A percentile compares a stretch with the other conserved stretches of the same genome.
These are phyloP conservation scores for Aspergillus baeticus DNA, from an alignment of 495 filamentous ascomycete species.

Conservation along the genomic window DNA sequence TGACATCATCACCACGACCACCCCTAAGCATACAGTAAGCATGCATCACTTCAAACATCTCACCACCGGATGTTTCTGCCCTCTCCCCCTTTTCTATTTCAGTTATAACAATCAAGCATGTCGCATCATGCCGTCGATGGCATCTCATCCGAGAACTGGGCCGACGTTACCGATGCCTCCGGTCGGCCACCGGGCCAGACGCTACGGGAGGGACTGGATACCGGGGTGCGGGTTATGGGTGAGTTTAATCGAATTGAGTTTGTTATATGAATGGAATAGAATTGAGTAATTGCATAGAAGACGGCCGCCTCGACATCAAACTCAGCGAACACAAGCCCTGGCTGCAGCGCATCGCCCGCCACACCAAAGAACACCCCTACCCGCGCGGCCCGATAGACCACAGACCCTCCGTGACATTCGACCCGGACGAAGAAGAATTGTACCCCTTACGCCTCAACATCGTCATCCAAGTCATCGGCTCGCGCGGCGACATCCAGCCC, in stretches of 20 bases:
- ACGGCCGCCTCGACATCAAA: constrained; percentile 74
- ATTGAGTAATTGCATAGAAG: constrained; percentile 29
- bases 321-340: constrained; percentile 64
- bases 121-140: constrained; percentile 7
- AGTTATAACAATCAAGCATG: not conserved
- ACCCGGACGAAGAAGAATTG: constrained; percentile 57
- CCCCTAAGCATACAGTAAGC: no score
- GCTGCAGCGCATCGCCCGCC: constrained; percentile 59
- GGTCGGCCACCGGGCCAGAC: not conserved
- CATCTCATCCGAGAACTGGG: constrained; percentile 9
- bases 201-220: constrained; percentile 16
- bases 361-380: constrained; percentile 62
- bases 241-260: not conserved
- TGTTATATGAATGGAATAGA: not conserved
- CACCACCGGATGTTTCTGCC: no score
- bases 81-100: not conserved
- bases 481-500: constrained; percentile 76
- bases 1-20: not conserved
- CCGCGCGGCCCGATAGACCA: constrained; percentile 31
- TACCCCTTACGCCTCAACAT: constrained; percentile 62
- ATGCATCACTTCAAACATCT: not conserved
- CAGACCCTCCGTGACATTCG: constrained; percentile 2
- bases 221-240: constrained; percentile 24
- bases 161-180: not conserved
- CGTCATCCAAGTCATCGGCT: constrained; percentile 78